These are phyloP conservation scores for Didymella arachidicola DNA, from an alignment of 2,329 filamentous ascomycete genomes.

Conservation along the genomic window DNA sequence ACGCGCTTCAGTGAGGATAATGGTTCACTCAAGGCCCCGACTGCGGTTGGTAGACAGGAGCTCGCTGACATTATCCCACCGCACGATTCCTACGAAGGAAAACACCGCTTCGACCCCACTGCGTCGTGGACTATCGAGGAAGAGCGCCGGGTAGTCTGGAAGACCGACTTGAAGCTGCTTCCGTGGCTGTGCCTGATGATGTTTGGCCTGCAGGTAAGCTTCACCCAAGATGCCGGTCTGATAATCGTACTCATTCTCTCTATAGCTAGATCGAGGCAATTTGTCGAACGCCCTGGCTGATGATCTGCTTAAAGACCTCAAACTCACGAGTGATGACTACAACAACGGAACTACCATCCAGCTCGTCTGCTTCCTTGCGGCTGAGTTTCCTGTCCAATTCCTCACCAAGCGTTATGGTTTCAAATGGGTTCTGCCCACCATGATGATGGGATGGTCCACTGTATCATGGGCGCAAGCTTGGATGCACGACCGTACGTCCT, in stretches of 20 bases:
- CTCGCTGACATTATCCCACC: slow-evolving; percentile 48
- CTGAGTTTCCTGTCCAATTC: slow-evolving; percentile 55
- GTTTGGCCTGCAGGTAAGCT: slow-evolving; percentile 51
- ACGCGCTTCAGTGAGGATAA: slow-evolving; percentile 35
- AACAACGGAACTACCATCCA: slow-evolving; percentile 62
- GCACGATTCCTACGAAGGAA: slow-evolving; percentile 60
- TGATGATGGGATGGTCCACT: slow-evolving; percentile 55
- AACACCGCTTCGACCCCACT: slow-evolving; percentile 64
- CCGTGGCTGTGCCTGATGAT: slow-evolving; percentile 51
- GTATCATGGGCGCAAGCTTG: slow-evolving; percentile 72
- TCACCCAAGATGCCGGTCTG: neutral
- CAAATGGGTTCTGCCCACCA: slow-evolving; percentile 52
- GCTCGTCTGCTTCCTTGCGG: slow-evolving; percentile 79
- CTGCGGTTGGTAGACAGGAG: slow-evolving; percentile 39
- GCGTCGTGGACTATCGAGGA: slow-evolving; percentile 64
- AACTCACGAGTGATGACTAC: slow-evolving; percentile 44
- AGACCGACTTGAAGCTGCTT: slow-evolving; percentile 51
- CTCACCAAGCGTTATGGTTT: slow-evolving; percentile 56
- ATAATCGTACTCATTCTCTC: neutral
- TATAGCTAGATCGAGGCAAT: slow-evolving; percentile 58
- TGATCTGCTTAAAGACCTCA: slow-evolving; percentile 41
- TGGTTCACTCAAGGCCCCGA: slow-evolving; percentile 33
- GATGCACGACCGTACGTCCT: slow-evolving; percentile 58
- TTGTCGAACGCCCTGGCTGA: slow-evolving; percentile 47
- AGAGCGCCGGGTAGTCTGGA: slow-evolving; percentile 62